Base-by-base conservation (phyloP, 2,329 filamentous ascomycete species). In the Microdochium trichocladiopsis region DNA sequence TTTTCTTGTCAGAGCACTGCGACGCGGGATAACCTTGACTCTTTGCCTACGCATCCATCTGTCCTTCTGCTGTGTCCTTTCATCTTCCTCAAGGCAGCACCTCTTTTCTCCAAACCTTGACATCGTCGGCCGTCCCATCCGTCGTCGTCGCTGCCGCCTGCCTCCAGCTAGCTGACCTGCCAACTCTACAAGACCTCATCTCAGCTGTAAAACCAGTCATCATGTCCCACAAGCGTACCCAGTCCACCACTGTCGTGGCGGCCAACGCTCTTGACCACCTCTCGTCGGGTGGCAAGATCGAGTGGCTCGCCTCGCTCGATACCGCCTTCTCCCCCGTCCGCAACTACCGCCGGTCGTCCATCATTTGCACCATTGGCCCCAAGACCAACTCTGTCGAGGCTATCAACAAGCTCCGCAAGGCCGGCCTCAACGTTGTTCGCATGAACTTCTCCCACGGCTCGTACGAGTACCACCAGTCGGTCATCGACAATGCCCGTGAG, bases 401-500 rank as follows among this genome's bases (percentile, higher is more conserved):
- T 74, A 95, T 99, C 78, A 97, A 97, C 76, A 82, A 86, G 71
- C 88, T 99, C 65, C 90, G 93, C 72, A 82, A 80, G 68, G 87
- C 87, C 60, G 94, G 94, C 74, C 86, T 97, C 66, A 97, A 97
- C 76, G 91, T 99, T 62, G 94, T 97, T 63, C 93, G 94, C 77
- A 99, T 99, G 94, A 99, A 99, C 87, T 97, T 97, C 72, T 96
- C 88, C 60, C 90, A 95, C 74, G 90, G 90, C 66, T 87, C 86
- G 61, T 94, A 97, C 74, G 92, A 92, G 77, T 99, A 96, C 79
- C 92, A 95, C 78, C 90, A 97, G 81, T 93, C 90, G 57, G 94
- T 99, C 70, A 96, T 99, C 67, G 90, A 99, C 79, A 86, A 99
- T 77, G 83, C 93, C 62, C 90, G 91, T 67, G 82, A 88, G 68